Conservation (phyloP, 2,329 filamentous ascomycete genomes). For the Phyllosticta citribraziliensis region DNA sequence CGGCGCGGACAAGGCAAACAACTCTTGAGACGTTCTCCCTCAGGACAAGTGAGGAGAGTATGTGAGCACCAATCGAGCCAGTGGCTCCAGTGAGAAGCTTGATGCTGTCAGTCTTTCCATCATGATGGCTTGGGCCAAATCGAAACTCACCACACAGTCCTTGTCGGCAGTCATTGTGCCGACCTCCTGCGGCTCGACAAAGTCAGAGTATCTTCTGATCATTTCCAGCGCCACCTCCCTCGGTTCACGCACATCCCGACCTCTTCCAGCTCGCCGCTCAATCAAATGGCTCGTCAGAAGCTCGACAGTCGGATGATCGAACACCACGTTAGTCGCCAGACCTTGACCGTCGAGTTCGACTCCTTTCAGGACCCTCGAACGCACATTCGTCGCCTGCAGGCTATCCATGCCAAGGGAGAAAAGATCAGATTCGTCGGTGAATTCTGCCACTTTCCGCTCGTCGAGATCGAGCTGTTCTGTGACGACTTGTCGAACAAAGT, state of each 20-base stretch:
- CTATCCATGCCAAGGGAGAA: constrained; percentile 50
- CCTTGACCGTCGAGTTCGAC: constrained; percentile 37
- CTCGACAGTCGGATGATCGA: constrained; percentile 42
- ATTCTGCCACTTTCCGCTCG: constrained; percentile 42
- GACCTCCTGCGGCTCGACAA: constrained; percentile 12
- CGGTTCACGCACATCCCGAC: constrained; percentile 21
- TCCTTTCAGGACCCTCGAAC: constrained; percentile 40
- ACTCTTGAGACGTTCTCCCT: constrained; percentile 25
- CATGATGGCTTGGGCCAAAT: background rate
- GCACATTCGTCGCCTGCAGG: constrained; percentile 48
- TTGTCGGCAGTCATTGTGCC: background rate
- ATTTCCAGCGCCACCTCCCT: constrained; percentile 35
- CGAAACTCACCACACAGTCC: constrained; percentile 12
- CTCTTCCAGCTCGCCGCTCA: constrained; percentile 28
- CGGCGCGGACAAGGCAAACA: constrained; percentile 41
- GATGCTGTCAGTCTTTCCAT: background rate
- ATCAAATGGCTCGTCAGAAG: constrained; percentile 34
- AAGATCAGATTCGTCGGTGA: constrained; percentile 46
- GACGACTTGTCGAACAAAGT: constrained; percentile 10
- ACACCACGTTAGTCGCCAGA: constrained; percentile 46
- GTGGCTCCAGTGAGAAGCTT: constrained; percentile 52
- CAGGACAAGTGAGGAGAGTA: constrained; percentile 29
- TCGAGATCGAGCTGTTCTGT: background rate
- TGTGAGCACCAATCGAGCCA: constrained; percentile 51
- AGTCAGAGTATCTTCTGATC: constrained; percentile 32